phyloP scores from a whole-genome alignment of 2,329 filamentous ascomycete species.

The Periconia digitata region DNA sequence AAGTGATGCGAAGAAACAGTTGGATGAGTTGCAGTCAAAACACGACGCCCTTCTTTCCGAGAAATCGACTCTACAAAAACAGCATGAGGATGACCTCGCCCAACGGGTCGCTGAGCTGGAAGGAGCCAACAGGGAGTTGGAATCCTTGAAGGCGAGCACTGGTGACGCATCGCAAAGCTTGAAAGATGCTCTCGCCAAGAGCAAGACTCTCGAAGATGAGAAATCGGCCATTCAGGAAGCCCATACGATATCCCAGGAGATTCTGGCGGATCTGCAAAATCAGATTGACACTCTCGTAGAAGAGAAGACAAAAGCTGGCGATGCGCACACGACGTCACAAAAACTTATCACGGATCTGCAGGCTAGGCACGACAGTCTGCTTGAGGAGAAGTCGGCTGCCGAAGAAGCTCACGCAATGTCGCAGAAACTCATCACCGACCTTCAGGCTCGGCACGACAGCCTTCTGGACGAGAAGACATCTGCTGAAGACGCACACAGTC shows the following conservation, averaged over 20 bases:
- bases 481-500: slow-evolving; percentile 32
- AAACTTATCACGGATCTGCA: slow-evolving; percentile 21
- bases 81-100: slow-evolving; percentile 24
- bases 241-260: slow-evolving; percentile 21
- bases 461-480: slow-evolving; percentile 32
- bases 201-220: slow-evolving; percentile 26
- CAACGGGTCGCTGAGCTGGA: slow-evolving; percentile 24
- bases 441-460: slow-evolving; percentile 32
- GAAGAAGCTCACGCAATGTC: slow-evolving; percentile 22
- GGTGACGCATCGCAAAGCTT: slow-evolving; percentile 25
- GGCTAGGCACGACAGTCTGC: slow-evolving; percentile 17
- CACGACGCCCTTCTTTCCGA: slow-evolving; percentile 33
- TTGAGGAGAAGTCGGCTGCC: slow-evolving; percentile 19
- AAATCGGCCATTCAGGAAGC: slow-evolving; percentile 23
- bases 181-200: slow-evolving; percentile 24
- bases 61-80: slow-evolving; percentile 23
- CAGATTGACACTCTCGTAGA: slow-evolving; percentile 22
- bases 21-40: slow-evolving; percentile 33
- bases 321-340: slow-evolving; percentile 16
- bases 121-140: slow-evolving; percentile 21
- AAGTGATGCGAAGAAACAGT: slow-evolving; percentile 36
- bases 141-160: slow-evolving; percentile 21
- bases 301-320: slow-evolving; percentile 19
- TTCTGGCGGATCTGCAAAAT: slow-evolving; percentile 25
- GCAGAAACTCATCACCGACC: slow-evolving; percentile 28